These are phyloP conservation scores for Neonectria ditissima DNA, from an alignment of 2,329 filamentous ascomycete genomes.

Conservation along the genomic window DNA sequence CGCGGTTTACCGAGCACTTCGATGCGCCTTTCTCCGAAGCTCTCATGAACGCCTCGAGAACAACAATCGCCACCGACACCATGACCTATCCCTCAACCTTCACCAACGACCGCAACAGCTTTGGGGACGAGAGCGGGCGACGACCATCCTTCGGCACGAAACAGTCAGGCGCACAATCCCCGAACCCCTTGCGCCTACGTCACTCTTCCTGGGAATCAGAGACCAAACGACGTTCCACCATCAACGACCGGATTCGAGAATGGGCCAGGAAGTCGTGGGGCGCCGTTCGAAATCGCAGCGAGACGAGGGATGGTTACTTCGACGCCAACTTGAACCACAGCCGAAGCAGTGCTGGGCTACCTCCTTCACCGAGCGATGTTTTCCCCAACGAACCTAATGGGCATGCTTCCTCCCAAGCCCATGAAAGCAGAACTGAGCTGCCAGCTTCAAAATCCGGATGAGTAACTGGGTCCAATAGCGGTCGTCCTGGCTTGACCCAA, in stretches of 20 bases:
- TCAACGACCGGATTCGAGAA: conserved; percentile 50
- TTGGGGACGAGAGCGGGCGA: conserved; percentile 39
- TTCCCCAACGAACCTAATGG: conserved; percentile 33
- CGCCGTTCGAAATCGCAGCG: conserved; percentile 42
- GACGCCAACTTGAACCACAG: conserved; percentile 28
- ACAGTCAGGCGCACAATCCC: conserved; percentile 9
- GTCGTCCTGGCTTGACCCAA: conserved; percentile 21
- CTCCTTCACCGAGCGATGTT: conserved; percentile 33
- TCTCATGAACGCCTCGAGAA: conserved; percentile 48
- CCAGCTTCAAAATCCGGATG: conserved; percentile 28
- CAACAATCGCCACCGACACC: conserved; percentile 43
- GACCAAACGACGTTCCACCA: conserved; percentile 43
- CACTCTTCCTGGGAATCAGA: conserved; percentile 46
- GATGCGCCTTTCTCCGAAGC: conserved; percentile 53
- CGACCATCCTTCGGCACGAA: conserved; percentile 26
- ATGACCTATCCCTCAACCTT: conserved; percentile 43
- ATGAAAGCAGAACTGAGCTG: conserved; percentile 32
- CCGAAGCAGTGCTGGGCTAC: conserved; percentile 33
- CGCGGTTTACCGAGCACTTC: conserved; percentile 54
- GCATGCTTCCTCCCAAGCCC: conserved; percentile 25
- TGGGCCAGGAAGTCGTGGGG: conserved; percentile 51
- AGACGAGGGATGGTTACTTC: conserved; percentile 41
- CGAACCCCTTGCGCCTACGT: conserved; percentile 38
- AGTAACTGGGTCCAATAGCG: neutral
- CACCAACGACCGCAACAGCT: conserved; percentile 41